These are phyloP conservation scores for Fusarium lyarnte DNA, from an alignment of 2,329 filamentous ascomycete species.

Conservation along the genomic window DNA sequence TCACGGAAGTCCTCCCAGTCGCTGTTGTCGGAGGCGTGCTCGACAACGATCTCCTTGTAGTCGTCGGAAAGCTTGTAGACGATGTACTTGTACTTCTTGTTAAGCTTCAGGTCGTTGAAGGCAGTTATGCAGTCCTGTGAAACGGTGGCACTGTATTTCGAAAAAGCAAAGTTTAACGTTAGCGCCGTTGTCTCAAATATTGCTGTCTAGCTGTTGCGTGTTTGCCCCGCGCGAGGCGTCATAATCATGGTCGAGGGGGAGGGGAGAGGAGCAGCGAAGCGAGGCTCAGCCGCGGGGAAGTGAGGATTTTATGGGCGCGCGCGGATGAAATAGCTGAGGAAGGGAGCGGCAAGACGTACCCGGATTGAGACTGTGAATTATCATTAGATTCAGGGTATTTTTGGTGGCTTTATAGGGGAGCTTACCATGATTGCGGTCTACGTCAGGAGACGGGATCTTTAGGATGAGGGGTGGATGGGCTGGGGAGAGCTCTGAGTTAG, in stretches of 20 bases:
- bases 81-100: slow-evolving; percentile 85
- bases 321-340: slow-evolving; percentile 9
- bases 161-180: slow-evolving; percentile 31
- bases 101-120: slow-evolving; percentile 86
- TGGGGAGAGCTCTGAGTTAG: slow-evolving; percentile 43
- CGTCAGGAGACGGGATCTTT: slow-evolving; percentile 43
- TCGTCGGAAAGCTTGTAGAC: slow-evolving; percentile 89
- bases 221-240: slow-evolving; percentile 39
- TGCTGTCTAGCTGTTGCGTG: slow-evolving; percentile 17
- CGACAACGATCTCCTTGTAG: slow-evolving; percentile 83
- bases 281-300: slow-evolving; percentile 11
- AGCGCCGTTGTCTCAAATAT: slow-evolving; percentile 37
- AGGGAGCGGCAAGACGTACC: slow-evolving; percentile 55
- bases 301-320: slow-evolving; percentile 21
- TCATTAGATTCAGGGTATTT: slow-evolving; percentile 27
- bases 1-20: slow-evolving; percentile 80
- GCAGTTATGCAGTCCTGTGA: slow-evolving; percentile 74
- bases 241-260: slow-evolving; percentile 28
- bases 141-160: slow-evolving; percentile 70
- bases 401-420: slow-evolving; percentile 28
- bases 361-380: slow-evolving; percentile 69
- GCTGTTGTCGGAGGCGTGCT: slow-evolving; percentile 72
- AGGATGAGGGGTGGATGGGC: slow-evolving; percentile 41
- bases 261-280: slow-evolving; percentile 19
- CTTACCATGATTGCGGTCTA: slow-evolving; percentile 55